A percentile compares a stretch with the other conserved stretches of the same genome.
These are phyloP conservation scores for Byssoonygena ceratinophila DNA, from an alignment of 2,329 filamentous ascomycete genomes.

Conservation along the genomic window DNA sequence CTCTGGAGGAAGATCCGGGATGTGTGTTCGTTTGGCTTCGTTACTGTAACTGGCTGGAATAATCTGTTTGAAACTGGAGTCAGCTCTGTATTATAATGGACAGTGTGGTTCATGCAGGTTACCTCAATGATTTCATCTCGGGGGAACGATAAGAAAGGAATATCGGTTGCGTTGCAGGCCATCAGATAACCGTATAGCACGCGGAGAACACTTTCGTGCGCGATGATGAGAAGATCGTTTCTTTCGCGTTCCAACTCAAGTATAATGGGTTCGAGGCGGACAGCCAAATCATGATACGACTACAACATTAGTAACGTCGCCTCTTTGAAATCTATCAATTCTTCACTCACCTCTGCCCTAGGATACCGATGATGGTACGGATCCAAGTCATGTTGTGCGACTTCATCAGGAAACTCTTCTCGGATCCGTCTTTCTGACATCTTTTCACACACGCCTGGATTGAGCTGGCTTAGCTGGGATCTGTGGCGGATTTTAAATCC, in stretches of 20 bases:
- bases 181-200: conserved; percentile 96
- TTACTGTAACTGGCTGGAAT: conserved; percentile 97
- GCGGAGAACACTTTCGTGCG: conserved; percentile 92
- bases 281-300: conserved; percentile 98
- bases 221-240: conserved; percentile 95
- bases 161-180: conserved; percentile 93
- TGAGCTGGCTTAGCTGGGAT: conserved; percentile 93
- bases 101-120: conserved; percentile 18
- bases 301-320: conserved; percentile 30
- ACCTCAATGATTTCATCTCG: conserved; percentile 94
- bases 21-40: conserved; percentile 79
- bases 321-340: background rate
- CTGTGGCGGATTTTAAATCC: conserved; percentile 83
- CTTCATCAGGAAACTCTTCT: conserved; percentile 75
- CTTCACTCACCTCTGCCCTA: conserved; percentile 64
- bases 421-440: conserved; percentile 76
- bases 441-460: conserved; percentile 91
- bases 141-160: conserved; percentile 84
- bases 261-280: conserved; percentile 93
- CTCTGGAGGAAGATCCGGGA: conserved; percentile 54
- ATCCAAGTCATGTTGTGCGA: conserved; percentile 82
- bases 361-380: conserved; percentile 97
- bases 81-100: background rate
- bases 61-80: conserved; percentile 44
- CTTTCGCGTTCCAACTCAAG: conserved; percentile 93